Base-by-base conservation (phyloP, 2,329 filamentous ascomycete species). In the Aspergillus jensenii region DNA sequence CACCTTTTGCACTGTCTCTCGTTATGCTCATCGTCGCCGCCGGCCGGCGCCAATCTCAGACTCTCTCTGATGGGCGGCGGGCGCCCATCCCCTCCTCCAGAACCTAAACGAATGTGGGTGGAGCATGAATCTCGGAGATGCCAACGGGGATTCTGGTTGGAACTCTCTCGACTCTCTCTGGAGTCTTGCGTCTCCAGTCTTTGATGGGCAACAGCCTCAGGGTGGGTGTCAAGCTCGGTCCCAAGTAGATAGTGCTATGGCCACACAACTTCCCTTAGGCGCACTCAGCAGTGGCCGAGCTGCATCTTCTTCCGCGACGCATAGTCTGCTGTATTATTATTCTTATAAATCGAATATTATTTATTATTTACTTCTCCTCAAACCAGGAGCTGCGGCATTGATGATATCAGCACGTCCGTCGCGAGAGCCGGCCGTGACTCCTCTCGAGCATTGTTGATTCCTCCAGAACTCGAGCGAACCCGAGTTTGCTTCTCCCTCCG, bases 271-370 rank as follows among this genome's bases (percentile, higher is more conserved):
- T 17, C 41, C 43, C 54, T 37, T 52, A 41, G 51, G 43, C 37
- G 48, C 51, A 51, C 49, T 17, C 11, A 52, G 49, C 6, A 45
- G 37, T 46, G 55, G 33, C 56, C 41, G 54, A 59, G 62, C 62
- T 65, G 61, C 59, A 63, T 52, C 46, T 25, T 56, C 56, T 59
- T 59, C 52, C 15, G 15, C 15, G 58, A 54, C 52, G 52, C 47
- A 56, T 56, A 50, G 19, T 51, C 25, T 45, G 33, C 51, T 49
- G 41, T 56, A 51, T 47, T 55, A 49, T 47, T 45, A 58, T 49
- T 50, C 33, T 37, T n/a, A 37, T 37, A 37, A 37, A 37, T 37
- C 35, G 4, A 37, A 33, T 31, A 37, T 53, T 40, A 50, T 46
- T 52, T 49, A 35, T 37, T 49, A 44, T 37, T 37, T 37, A 40